Evolutionary conservation across 1,284 basidiomycete species (phyloP).

Genomic region (Agaricales sp.): DNA sequence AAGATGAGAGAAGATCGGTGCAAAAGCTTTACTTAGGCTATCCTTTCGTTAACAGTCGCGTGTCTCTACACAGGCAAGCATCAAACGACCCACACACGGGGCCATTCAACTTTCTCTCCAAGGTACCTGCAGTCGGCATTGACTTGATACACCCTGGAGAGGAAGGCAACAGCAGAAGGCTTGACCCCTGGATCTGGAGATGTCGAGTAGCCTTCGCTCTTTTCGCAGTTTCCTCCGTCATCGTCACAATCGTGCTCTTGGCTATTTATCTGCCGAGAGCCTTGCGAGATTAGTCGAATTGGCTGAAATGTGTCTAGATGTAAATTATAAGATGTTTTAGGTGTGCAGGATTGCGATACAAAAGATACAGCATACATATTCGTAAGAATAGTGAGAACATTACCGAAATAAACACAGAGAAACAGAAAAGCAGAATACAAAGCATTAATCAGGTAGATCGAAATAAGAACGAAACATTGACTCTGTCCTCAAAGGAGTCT

Average conservation of each 20-base stretch:
- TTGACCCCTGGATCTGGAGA: neutral
- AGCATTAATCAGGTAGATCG: conserved; percentile 44
- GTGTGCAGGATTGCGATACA: neutral
- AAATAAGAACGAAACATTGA: conserved; percentile 85
- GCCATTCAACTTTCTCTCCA: neutral
- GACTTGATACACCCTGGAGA: neutral
- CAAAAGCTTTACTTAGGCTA: neutral
- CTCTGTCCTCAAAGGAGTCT: conserved; percentile 60
- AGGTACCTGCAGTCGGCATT: neutral
- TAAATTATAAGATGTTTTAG: neutral
- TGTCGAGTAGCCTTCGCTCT: neutral
- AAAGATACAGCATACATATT: neutral
- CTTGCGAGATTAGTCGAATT: no score
- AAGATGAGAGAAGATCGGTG: neutral
- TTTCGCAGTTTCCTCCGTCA: neutral
- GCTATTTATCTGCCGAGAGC: neutral
- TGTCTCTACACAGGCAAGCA: neutral
- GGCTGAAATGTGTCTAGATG: no score
- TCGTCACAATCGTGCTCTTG: neutral
- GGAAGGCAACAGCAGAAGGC: neutral
- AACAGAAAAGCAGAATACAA: neutral
- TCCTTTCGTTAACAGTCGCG: neutral
- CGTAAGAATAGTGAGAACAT: neutral
- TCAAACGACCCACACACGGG: neutral
- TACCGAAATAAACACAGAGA: conserved; percentile 4